Evolutionary conservation across 2,329 filamentous ascomycete genomes (phyloP).

Genomic region (Incumbomyces lentus): DNA sequence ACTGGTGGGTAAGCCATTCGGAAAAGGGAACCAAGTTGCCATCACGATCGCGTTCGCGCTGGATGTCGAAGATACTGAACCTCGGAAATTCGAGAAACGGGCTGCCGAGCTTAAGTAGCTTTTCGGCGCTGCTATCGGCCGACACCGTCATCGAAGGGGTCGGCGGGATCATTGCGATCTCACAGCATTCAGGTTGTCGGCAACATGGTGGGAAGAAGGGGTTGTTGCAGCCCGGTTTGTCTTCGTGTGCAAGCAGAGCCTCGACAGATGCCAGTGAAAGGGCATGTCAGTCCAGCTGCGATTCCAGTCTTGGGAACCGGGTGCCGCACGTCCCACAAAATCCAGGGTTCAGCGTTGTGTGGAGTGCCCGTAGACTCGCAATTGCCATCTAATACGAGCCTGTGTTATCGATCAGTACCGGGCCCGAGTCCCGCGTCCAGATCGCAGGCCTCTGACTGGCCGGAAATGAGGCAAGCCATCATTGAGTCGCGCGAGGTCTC

Average conservation of each 20-base stretch:
- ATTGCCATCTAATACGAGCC: too few species aligned
- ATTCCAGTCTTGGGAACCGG: too few species aligned
- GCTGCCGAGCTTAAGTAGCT: conserved; percentile 22
- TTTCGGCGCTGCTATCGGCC: conserved; percentile 17
- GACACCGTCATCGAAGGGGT: conserved; percentile 19
- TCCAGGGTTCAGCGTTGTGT: too few species aligned
- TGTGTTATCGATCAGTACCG: too few species aligned
- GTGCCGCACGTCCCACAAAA: not conserved
- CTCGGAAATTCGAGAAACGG: conserved; percentile 25
- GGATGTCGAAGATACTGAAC: conserved; percentile 23
- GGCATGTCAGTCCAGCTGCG: too few species aligned
- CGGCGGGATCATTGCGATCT: conserved; percentile 17
- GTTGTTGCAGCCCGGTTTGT: not conserved
- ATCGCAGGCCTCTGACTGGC: too few species aligned
- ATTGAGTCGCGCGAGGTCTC: too few species aligned
- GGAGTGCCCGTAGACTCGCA: too few species aligned
- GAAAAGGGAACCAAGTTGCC: conserved; percentile 17
- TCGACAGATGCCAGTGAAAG: too few species aligned
- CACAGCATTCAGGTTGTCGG: not conserved
- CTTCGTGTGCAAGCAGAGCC: too few species aligned
- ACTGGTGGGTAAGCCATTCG: conserved; percentile 24
- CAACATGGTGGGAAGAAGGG: not conserved
- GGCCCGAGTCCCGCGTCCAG: too few species aligned
- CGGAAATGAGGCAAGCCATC: too few species aligned
- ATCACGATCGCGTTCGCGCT: conserved; percentile 17